Conservation (phyloP, 768 basidiomycete species). For the Amanita molliuscula region DNA sequence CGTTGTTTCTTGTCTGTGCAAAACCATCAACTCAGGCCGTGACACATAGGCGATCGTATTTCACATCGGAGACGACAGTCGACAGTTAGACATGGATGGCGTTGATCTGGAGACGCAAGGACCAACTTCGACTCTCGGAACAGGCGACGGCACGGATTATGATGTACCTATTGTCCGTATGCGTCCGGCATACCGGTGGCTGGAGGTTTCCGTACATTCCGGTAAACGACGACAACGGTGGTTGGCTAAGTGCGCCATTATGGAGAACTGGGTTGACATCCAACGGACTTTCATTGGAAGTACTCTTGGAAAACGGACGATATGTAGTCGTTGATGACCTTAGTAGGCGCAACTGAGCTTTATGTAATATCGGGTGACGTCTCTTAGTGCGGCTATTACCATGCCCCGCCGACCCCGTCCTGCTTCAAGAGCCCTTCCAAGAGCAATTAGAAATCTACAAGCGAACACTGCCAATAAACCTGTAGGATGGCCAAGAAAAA, state of each 20-base stretch:
- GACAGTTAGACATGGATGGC: constrained; percentile 54
- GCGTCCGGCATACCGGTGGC: constrained; percentile 57
- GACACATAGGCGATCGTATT: constrained; percentile 45
- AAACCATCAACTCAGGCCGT: constrained; percentile 1
- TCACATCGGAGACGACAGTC: constrained; percentile 42
- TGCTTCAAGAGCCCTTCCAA: constrained; percentile 3
- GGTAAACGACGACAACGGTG: constrained; percentile 25
- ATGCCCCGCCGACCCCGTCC: constrained; percentile 32
- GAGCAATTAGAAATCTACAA: neutral
- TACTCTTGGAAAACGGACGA: constrained; percentile 42
- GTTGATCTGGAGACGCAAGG: constrained; percentile 43
- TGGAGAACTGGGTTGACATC: constrained; percentile 45
- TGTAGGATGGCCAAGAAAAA: neutral
- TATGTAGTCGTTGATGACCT: constrained; percentile 36
- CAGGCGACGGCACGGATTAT: constrained; percentile 64
- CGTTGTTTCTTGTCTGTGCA: constrained; percentile 11
- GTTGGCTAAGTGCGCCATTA: constrained; percentile 46
- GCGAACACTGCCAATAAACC: neutral
- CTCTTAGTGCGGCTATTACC: neutral
- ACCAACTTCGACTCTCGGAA: constrained; percentile 47
- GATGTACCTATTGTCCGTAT: constrained; percentile 50
- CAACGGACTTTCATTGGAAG: constrained; percentile 50
- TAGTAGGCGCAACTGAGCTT: neutral
- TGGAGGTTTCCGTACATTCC: constrained; percentile 39
- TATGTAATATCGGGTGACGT: neutral